Base-by-base conservation (phyloP, 2,329 filamentous ascomycete species). In the Aspergillus spinulosporus region DNA sequence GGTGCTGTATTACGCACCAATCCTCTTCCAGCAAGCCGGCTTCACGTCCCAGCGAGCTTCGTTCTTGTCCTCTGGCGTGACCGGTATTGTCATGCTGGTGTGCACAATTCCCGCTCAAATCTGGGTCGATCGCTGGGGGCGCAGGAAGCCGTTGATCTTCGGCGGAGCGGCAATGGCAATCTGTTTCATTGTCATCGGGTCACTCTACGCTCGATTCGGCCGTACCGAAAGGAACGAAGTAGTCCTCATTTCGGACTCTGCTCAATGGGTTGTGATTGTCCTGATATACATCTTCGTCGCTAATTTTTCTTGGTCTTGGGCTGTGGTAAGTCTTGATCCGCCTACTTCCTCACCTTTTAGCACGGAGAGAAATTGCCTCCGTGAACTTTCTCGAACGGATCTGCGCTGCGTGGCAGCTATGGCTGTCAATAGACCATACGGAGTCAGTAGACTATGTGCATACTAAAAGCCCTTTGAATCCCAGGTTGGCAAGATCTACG, bases 211-310 rank as follows among this genome's bases (percentile, higher is more conserved):
- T 5, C 48, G 45, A 4, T 59, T 60, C 39, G 43, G 37, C 26
- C 47, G 42, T 28, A 42, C 42, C 6, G 64, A 62, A 46, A 21
- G 56, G 59, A 48, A 66, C 59, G 15, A 42, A 56, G 44, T 59
- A 32, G 29, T 58, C 49, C 14, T 70, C 59, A 9, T 58, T 53
- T 60, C 59, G 2, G 37, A 54, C 15, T 40, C 59, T 26, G 59
- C 56, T 31, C 59, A 60, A 32, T 60, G 59, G 52, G 65, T 63
- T 3, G 58, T 65, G 3, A 66, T 70, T 29, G 66, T 67, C 1
- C 63, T 70, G 40, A 67, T 70, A 2, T 70, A 69, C 45, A 59
- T 70, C 14, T 68, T 68, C 45, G 67, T 69, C 28, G 58, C 62
- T 26, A 59, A 59, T n/a, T 69, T 69, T 54, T 66, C 61, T 2